Evolutionary conservation across 2,329 filamentous ascomycete species (phyloP).

Genomic region (Xylaria sp.): DNA sequence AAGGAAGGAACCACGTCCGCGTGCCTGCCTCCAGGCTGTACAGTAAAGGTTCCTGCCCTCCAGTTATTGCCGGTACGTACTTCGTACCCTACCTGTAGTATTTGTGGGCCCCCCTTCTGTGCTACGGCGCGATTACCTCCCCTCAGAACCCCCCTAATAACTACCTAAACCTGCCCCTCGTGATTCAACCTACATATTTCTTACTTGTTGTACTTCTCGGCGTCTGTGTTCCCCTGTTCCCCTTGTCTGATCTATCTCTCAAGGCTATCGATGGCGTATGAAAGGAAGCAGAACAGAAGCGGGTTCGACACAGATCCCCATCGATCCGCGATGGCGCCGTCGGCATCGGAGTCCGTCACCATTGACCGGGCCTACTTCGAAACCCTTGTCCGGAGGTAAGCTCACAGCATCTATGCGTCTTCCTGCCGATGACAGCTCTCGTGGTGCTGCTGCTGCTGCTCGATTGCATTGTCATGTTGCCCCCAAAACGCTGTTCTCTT

Average conservation of each 20-base stretch:
- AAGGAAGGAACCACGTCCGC: no score
- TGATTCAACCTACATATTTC: neutral
- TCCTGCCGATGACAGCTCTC: no score
- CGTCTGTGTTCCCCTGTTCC: neutral
- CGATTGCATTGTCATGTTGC: neutral
- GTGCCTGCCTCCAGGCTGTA: no score
- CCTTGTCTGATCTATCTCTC: neutral
- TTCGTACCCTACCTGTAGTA: neutral
- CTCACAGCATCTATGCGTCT: neutral
- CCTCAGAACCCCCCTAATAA: neutral
- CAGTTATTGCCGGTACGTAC: neutral
- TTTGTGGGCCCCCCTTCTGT: neutral
- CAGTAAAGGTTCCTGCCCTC: neutral
- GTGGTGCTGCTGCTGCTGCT: neutral
- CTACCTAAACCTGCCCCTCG: neutral
- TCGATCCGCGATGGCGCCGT: constrained; percentile 24
- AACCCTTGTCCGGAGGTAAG: constrained; percentile 56
- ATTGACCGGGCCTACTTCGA: constrained; percentile 58
- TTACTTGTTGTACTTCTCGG: neutral
- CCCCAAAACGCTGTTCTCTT: neutral
- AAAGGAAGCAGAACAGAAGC: neutral
- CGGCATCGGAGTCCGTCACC: constrained; percentile 40
- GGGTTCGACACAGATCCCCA: neutral
- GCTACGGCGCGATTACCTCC: neutral
- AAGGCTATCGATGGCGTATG: neutral